Percentiles rank a stretch among this genome's conserved stretches.
Conservation (phyloP, 192 early-diverging fungal genomes). For the Linnemannia exigua region DNA sequence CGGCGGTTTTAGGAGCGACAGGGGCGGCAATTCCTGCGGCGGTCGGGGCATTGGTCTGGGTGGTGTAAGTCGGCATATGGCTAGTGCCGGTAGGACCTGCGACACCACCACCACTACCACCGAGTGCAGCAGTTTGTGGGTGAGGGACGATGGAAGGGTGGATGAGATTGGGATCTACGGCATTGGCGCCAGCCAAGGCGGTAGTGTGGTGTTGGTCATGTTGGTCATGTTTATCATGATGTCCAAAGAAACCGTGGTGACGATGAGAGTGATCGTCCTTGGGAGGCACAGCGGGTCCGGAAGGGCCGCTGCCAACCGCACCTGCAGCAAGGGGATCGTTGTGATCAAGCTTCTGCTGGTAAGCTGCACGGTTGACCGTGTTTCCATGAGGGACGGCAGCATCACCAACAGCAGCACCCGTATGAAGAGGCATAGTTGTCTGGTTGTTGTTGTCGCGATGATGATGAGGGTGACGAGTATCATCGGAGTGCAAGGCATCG, state of each 20-base stretch:
- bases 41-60: constrained; percentile 18
- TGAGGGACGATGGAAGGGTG: constrained; percentile 6
- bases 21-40: constrained; percentile 27
- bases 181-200: not conserved
- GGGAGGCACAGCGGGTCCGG: not conserved
- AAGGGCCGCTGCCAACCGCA: not conserved
- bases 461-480: too few relatives aligned
- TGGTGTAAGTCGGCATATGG: constrained; percentile 20
- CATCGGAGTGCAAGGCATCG: not conserved
- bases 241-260: not conserved
- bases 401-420: constrained; percentile 19
- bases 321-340: too few relatives aligned
- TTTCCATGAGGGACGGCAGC: constrained; percentile 25
- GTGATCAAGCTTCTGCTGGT: constrained; percentile 12
- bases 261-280: not conserved
- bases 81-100: constrained; percentile 36
- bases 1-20: constrained; percentile 3
- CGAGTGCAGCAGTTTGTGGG: not conserved
- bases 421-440: constrained; percentile 15
- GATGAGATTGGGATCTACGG: not conserved
- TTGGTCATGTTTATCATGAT: not conserved
- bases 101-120: not conserved
- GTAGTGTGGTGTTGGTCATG: not conserved
- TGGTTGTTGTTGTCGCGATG: not conserved
- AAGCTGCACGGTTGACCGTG: constrained; percentile 21